Evolutionary conservation across 73 alveolate genomes (phyloP), one percentile per base, ranked within the genome.

Genomic region (Halteria grandinella): DNA sequence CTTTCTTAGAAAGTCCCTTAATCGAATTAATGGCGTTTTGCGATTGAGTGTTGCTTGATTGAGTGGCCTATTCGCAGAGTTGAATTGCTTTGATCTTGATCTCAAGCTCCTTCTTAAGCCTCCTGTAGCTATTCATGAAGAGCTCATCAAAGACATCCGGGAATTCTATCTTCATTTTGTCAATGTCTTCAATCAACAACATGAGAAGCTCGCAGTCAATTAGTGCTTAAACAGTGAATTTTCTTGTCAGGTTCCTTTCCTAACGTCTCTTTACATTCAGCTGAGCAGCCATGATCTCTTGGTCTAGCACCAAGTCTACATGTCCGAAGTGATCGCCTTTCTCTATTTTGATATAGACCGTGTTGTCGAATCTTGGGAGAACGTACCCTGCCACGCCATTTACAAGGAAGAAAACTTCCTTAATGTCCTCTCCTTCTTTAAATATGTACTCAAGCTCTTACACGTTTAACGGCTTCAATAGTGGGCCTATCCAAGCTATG

Each of bases 401-500:
- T 3, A 11, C 31, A 55, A 75, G 32, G 51, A 57, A 75, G 48
- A 36, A 57, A 14, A 75, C 62, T 11, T 75, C 78, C n/a, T 75
- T 75, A 14, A 58, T 43, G 33, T 40, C 55, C 25, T 75, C 87
- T 6, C 69, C 69, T 29, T 75, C 87, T 17, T 40, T 25, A 57
- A 12, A 75, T 24, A 75, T 75, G 25, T 55, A 55, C 34, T 57
- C 71, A 17, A 28, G n/a, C 11, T 57, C 55, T 12, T 48, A 21
- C 21, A 57, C 53, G 14, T 18, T 18, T n/a, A 37, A 12, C 6
- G 54, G 78, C 32, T 43, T 55, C 41, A 75, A 27, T 28, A 57
- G 31, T 5, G 87, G 94, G 29, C 91, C 90, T 8, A 91, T 76
- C 59, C 83, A 52, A 7, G 70, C 53, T 40, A 75, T 75, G 45